phyloP scores from a whole-genome alignment of 2,329 filamentous ascomycete species.

The Aspergillus ruber region DNA sequence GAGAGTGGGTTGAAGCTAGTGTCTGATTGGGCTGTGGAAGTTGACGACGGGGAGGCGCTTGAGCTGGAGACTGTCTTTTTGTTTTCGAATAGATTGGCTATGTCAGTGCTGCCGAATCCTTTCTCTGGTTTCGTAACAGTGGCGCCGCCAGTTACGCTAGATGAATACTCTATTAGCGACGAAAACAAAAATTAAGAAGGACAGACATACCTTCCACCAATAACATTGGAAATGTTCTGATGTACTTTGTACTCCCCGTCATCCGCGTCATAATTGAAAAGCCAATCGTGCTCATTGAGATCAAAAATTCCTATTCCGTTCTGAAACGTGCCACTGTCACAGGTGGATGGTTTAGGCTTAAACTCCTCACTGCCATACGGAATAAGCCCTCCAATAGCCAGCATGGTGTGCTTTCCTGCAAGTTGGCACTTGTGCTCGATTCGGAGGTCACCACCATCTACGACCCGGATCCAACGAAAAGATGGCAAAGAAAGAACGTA shows the following conservation, averaged over 20 bases:
- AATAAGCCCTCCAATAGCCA: conserved; percentile 3
- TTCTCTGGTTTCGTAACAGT: too few species aligned
- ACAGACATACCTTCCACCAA: not conserved
- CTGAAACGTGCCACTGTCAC: conserved; percentile 1
- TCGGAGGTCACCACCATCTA: not conserved
- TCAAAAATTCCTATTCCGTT: conserved; percentile 6
- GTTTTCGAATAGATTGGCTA: not conserved
- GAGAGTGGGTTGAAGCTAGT: not conserved
- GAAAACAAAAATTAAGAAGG: too few species aligned
- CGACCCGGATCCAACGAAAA: conserved; percentile 5
- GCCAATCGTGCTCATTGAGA: conserved; percentile 1
- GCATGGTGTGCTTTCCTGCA: conserved; percentile 1
- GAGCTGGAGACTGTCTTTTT: not conserved
- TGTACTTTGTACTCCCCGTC: not conserved
- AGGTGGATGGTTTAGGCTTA: not conserved
- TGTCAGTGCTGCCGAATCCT: too few species aligned
- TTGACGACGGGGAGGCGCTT: not conserved
- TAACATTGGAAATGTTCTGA: not conserved
- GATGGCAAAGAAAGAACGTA: conserved; percentile 7
- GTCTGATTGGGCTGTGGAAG: too few species aligned
- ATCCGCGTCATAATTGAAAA: conserved; percentile 2
- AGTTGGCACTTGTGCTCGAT: conserved; percentile 3
- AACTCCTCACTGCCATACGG: conserved; percentile 1
- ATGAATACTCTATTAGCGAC: too few species aligned
- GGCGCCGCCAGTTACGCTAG: too few species aligned